A percentile compares a stretch with the other conserved stretches of the same genome.
Evolutionary conservation across 176 grass and related monocot species (phyloP).

Genomic region (Avena atlantica): DNA sequence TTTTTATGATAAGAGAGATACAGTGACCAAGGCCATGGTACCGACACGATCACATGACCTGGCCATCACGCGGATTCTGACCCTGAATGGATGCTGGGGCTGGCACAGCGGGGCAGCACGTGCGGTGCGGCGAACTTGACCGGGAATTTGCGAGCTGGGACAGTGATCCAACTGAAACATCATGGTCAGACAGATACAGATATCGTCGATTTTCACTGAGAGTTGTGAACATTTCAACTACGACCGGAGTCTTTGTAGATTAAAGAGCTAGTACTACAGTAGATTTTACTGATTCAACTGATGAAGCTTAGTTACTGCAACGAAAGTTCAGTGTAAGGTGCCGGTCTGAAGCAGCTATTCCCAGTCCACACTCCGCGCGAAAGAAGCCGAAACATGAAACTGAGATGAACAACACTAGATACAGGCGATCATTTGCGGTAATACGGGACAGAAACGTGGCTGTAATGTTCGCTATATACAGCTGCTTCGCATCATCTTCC

Average conservation of each 20-base stretch:
- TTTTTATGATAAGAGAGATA: not conserved
- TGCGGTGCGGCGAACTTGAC: conserved; percentile 14
- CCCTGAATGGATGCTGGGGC: not conserved
- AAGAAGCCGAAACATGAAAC: not conserved
- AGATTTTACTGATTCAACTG: not conserved
- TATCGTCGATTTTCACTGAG: not conserved
- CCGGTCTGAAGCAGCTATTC: too few species aligned
- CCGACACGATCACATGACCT: conserved; percentile 27
- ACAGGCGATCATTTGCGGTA: conserved; percentile 39
- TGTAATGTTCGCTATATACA: conserved; percentile 57
- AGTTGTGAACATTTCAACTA: not conserved
- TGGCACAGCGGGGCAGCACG: not conserved
- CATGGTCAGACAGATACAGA: not conserved
- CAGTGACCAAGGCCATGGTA: conserved; percentile 9
- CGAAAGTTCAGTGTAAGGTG: not conserved
- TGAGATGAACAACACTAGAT: conserved; percentile 29
- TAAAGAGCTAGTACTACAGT: not conserved
- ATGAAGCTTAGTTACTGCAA: not conserved
- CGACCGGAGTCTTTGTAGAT: too few species aligned
- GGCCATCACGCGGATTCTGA: conserved; percentile 25
- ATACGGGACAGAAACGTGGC: conserved; percentile 24
- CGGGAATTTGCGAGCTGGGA: conserved; percentile 13
- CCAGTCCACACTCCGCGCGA: not conserved
- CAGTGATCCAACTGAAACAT: not conserved
- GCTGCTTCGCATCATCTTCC: conserved; percentile 42